A percentile compares a stretch with the other conserved stretches of the same genome.
Conservation (phyloP, 129 eudicot species). For the Chrysanthemum seticuspe region DNA sequence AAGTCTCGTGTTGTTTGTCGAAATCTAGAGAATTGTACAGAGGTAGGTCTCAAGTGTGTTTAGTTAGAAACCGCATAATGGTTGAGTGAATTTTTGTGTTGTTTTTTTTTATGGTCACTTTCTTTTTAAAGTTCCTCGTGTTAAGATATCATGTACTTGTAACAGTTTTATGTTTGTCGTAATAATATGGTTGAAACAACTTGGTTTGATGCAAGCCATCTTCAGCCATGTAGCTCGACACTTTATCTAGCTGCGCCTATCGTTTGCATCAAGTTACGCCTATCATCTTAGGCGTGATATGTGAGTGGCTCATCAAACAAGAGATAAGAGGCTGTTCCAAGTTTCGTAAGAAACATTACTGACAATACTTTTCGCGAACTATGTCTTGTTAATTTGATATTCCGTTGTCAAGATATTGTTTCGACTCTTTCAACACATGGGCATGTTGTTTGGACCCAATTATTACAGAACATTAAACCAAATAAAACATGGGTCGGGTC, state of each 20-base stretch:
- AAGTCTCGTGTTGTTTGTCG: constrained; percentile 22
- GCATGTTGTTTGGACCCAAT: too few relatives aligned
- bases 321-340: too few relatives aligned
- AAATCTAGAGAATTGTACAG: constrained; percentile 33
- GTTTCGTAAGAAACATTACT: too few relatives aligned
- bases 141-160: constrained; percentile 14
- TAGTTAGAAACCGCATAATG: constrained; percentile 34
- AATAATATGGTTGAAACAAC: constrained; percentile 27
- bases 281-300: too few relatives aligned
- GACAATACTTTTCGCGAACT: too few relatives aligned
- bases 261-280: too few relatives aligned
- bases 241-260: too few relatives aligned
- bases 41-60: constrained; percentile 37
- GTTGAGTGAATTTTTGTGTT: constrained; percentile 38
- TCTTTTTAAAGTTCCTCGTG: constrained; percentile 15
- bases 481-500: constrained; percentile 26
- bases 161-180: constrained; percentile 10
- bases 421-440: too few relatives aligned
- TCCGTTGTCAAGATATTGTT: too few relatives aligned
- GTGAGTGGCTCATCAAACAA: too few relatives aligned
- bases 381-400: too few relatives aligned
- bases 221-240: too few relatives aligned
- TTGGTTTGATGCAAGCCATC: constrained; percentile 11
- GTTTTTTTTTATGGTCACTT: constrained; percentile 21
- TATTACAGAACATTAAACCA: constrained; percentile 19